These are phyloP conservation scores for Vaccinium macrocarpon DNA, from an alignment of 148 eudicot genomes.

Conservation along the genomic window DNA sequence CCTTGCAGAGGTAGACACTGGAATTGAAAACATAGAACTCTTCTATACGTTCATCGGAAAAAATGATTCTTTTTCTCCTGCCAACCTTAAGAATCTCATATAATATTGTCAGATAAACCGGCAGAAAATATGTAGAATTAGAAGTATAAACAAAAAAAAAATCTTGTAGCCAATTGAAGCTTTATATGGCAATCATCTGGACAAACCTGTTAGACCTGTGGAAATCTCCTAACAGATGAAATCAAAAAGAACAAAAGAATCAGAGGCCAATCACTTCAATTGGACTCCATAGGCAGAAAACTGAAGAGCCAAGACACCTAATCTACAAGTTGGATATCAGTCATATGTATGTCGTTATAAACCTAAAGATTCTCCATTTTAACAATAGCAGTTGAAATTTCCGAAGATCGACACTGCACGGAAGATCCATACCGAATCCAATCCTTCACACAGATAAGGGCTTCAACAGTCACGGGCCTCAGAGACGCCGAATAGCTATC, in stretches of 20 bases:
- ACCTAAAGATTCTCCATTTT: conserved; percentile 21
- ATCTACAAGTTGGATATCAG: neutral
- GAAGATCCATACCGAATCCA: conserved; percentile 54
- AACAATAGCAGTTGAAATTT: conserved; percentile 17
- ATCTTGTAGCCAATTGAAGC: neutral
- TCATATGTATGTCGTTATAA: neutral
- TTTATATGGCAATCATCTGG: neutral
- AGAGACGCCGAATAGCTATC: conserved; percentile 44
- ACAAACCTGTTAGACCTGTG: neutral
- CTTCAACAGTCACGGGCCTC: conserved; percentile 47
- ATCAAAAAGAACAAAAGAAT: neutral
- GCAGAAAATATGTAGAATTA: neutral
- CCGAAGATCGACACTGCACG: neutral
- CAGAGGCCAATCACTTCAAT: neutral
- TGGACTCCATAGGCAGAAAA: neutral
- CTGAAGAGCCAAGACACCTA: neutral
- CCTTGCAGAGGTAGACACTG: neutral
- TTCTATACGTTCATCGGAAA: neutral
- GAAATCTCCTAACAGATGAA: neutral
- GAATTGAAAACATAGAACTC: neutral
- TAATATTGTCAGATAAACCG: neutral
- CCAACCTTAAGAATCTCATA: neutral
- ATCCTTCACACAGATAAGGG: conserved; percentile 66
- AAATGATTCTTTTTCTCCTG: too few species aligned
- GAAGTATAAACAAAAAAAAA: too few species aligned